A percentile compares a stretch with the other conserved stretches of the same genome.
These are phyloP conservation scores for Hevea brasiliensis DNA, from an alignment of 345 rosid genomes.

Conservation along the genomic window DNA sequence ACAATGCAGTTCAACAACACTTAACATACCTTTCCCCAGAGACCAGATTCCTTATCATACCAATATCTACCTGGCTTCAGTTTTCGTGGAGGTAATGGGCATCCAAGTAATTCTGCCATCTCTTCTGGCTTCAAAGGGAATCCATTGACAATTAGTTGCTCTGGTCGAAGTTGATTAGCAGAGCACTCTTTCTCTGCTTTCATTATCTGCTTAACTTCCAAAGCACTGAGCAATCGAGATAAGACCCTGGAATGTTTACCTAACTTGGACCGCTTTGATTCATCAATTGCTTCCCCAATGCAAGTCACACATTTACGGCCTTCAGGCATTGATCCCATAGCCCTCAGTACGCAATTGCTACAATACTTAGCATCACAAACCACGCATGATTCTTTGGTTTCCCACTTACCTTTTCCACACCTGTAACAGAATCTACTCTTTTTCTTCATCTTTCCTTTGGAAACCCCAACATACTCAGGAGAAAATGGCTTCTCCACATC, in stretches of 20 bases:
- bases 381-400: constrained; percentile 81
- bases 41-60: constrained; percentile 98
- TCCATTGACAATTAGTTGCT: constrained; percentile 88
- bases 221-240: constrained; percentile 78
- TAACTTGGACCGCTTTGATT: constrained; percentile 67
- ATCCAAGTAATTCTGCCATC: constrained; percentile 78
- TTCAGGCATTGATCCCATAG: constrained; percentile 99
- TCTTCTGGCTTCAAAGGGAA: constrained; percentile 79
- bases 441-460: constrained; percentile 61
- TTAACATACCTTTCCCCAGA: constrained; percentile 82
- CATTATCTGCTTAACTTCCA: constrained; percentile 98
- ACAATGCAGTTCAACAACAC: background rate
- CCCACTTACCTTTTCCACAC: constrained; percentile 96
- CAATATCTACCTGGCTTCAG: constrained; percentile 94
- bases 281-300: constrained; percentile 80
- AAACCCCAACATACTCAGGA: constrained; percentile 57
- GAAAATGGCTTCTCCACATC: constrained; percentile 47
- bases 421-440: constrained; percentile 65
- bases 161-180: constrained; percentile 92
- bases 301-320: constrained; percentile 96
- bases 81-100: constrained; percentile 75
- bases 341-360: constrained; percentile 89
- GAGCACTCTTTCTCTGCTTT: constrained; percentile 93
- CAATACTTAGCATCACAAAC: constrained; percentile 94
- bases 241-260: constrained; percentile 79